A percentile compares a stretch with the other conserved stretches of the same genome.
These are phyloP conservation scores for Komagataea norvegica DNA, from an alignment of 1,139 yeast genomes.

Conservation along the genomic window DNA sequence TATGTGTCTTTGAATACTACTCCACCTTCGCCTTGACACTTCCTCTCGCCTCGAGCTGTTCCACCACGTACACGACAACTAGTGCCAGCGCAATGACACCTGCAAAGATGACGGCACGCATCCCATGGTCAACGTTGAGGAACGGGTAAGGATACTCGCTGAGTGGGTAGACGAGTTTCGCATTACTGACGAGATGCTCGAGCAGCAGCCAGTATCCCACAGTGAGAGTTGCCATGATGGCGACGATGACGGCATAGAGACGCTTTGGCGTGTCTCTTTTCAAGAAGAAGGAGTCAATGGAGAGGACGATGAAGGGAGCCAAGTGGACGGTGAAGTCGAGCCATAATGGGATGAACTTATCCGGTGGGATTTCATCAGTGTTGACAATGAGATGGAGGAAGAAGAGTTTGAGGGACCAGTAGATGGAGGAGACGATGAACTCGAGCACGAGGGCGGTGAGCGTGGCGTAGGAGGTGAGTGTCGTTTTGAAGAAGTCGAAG, in stretches of 20 bases:
- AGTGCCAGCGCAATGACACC: conserved; percentile 43
- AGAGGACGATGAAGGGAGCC: conserved; percentile 48
- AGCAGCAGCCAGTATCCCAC: conserved; percentile 51
- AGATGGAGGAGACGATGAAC: conserved; percentile 52
- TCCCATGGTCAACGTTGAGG: conserved; percentile 45
- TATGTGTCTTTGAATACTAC: too few species aligned
- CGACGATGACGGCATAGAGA: conserved; percentile 34
- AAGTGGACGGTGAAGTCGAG: conserved; percentile 57
- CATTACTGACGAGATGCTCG: conserved; percentile 30
- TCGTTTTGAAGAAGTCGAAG: too few species aligned
- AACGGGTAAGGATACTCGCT: conserved; percentile 60
- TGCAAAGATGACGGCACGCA: conserved; percentile 45
- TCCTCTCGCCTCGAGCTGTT: too few species aligned
- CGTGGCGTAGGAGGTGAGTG: conserved; percentile 10
- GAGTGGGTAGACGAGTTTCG: conserved; percentile 34
- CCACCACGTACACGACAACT: conserved; percentile 1
- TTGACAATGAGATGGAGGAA: conserved; percentile 37
- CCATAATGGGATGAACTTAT: conserved; percentile 38
- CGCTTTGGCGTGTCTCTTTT: conserved; percentile 38
- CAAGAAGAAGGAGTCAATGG: conserved; percentile 50
- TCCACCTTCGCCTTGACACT: too few species aligned
- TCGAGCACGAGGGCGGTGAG: conserved; percentile 54
- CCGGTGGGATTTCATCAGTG: conserved; percentile 10
- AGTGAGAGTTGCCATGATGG: conserved; percentile 37
- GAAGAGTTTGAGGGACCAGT: conserved; percentile 62